These are phyloP conservation scores for Chaetomiaceae sp. DNA, from an alignment of 2,329 filamentous ascomycete genomes.

Conservation along the genomic window DNA sequence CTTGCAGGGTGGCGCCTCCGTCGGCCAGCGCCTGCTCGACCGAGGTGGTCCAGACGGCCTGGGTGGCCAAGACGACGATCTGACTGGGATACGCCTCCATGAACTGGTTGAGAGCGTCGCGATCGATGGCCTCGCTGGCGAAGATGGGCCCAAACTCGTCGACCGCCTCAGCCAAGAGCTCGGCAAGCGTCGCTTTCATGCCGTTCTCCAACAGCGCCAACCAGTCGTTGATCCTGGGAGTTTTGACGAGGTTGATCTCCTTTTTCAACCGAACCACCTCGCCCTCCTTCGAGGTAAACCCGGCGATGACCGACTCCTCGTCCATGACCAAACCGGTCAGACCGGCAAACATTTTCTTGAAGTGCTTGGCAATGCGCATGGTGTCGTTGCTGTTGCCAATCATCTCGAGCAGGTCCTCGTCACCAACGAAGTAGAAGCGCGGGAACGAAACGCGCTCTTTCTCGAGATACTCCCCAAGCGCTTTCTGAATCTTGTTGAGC, in stretches of 20 bases:
- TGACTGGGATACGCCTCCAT: slow-evolving; percentile 83
- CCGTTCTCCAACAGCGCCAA: slow-evolving; percentile 83
- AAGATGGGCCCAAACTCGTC: slow-evolving; percentile 77
- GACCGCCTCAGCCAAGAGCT: slow-evolving; percentile 80
- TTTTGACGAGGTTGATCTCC: slow-evolving; percentile 86
- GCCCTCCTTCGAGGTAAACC: slow-evolving; percentile 91
- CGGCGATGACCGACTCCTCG: slow-evolving; percentile 81
- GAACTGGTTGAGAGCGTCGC: slow-evolving; percentile 67
- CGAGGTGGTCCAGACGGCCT: slow-evolving; percentile 86
- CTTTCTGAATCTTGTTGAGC: slow-evolving; percentile 98
- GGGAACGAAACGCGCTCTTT: slow-evolving; percentile 96
- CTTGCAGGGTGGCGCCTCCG: slow-evolving; percentile 62
- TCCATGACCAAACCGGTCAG: slow-evolving; percentile 86
- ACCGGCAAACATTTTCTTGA: slow-evolving; percentile 99
- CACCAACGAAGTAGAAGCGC: slow-evolving; percentile 98
- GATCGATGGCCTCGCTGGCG: slow-evolving; percentile 62
- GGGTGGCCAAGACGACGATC: slow-evolving; percentile 88
- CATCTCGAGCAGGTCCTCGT: slow-evolving; percentile 96
- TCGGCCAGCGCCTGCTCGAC: slow-evolving; percentile 71
- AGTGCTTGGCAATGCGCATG: slow-evolving; percentile 91
- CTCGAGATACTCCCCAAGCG: slow-evolving; percentile 95
- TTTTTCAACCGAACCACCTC: slow-evolving; percentile 83
- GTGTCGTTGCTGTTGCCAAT: slow-evolving; percentile 99
- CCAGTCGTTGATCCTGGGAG: slow-evolving; percentile 98
- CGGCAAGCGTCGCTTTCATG: slow-evolving; percentile 91